phyloP scores from a whole-genome alignment of 306 rosid genomes.

The Astragalus glycyphyllos region DNA sequence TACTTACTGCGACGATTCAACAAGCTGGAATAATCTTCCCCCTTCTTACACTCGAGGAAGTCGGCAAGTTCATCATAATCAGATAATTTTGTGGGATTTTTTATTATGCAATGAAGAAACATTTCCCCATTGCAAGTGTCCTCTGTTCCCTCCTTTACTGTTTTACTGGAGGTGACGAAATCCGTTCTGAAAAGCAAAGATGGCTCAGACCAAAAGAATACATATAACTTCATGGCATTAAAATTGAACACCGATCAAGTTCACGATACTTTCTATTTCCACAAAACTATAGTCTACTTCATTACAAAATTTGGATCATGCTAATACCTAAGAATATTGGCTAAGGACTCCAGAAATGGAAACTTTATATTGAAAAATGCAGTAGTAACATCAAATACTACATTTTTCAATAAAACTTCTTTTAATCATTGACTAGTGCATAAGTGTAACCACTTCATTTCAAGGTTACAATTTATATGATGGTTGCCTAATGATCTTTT shows the following conservation, averaged over 20 bases:
- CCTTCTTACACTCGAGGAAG: conserved; percentile 62
- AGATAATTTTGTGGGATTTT: conserved; percentile 24
- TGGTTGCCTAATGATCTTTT: conserved; percentile 3
- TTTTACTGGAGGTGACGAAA: conserved; percentile 30
- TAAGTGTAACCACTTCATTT: neutral
- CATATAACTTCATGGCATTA: conserved; percentile 16
- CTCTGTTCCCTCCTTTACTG: conserved; percentile 50
- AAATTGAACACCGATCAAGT: conserved; percentile 25
- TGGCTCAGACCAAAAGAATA: conserved; percentile 31
- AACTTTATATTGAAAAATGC: neutral
- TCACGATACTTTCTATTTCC: neutral
- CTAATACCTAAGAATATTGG: neutral
- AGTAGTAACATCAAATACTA: neutral
- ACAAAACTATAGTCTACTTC: conserved; percentile 22
- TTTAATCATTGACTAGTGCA: neutral
- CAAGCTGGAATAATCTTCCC: conserved; percentile 70
- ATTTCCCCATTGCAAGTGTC: conserved; percentile 58
- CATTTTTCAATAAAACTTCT: neutral
- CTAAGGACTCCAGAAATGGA: neutral
- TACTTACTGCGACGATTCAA: conserved; percentile 52
- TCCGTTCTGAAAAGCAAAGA: conserved; percentile 41
- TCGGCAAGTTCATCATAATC: conserved; percentile 66
- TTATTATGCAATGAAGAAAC: conserved; percentile 57
- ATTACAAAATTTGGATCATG: neutral
- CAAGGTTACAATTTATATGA: conserved; percentile 6